Conservation (phyloP, 768 basidiomycete genomes). For the Botryobasidium botryosum region DNA sequence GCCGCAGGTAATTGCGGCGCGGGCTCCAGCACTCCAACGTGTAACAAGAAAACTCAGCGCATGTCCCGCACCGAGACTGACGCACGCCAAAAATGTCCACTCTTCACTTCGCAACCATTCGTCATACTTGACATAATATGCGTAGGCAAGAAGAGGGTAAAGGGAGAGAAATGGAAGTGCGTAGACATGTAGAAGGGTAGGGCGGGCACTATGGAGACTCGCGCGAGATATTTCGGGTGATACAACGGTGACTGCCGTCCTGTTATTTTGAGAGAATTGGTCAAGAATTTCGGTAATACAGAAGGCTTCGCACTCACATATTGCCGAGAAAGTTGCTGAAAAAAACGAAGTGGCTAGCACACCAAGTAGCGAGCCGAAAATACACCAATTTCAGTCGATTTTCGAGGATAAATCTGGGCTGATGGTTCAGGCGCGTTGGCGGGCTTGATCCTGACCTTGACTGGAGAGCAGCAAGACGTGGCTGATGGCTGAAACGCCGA, state of each 20-base stretch:
- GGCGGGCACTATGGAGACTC: constrained; percentile 45
- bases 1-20: constrained; percentile 63
- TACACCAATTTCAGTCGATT: too few relatives aligned
- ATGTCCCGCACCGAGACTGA: constrained; percentile 69
- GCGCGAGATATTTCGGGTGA: constrained; percentile 54
- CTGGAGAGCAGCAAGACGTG: too few relatives aligned
- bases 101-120: constrained; percentile 85
- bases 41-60: constrained; percentile 86
- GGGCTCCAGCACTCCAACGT: constrained; percentile 68
- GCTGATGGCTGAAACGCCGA: too few relatives aligned
- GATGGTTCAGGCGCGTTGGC: too few relatives aligned
- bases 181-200: constrained; percentile 59
- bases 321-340: too few relatives aligned
- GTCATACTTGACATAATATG: constrained; percentile 84
- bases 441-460: too few relatives aligned
- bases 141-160: constrained; percentile 73
- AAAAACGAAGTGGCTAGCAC: too few relatives aligned
- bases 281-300: neutral
- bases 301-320: neutral
- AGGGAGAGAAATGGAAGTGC: constrained; percentile 60
- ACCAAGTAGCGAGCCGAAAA: too few relatives aligned
- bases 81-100: constrained; percentile 92
- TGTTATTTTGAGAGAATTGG: constrained; percentile 11
- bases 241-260: constrained; percentile 33
- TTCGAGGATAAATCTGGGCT: too few relatives aligned